Evolutionary conservation across 2,329 filamentous ascomycete species (phyloP), one percentile per base, ranked within the genome.

Genomic region (Lachnellula subtilissima): DNA sequence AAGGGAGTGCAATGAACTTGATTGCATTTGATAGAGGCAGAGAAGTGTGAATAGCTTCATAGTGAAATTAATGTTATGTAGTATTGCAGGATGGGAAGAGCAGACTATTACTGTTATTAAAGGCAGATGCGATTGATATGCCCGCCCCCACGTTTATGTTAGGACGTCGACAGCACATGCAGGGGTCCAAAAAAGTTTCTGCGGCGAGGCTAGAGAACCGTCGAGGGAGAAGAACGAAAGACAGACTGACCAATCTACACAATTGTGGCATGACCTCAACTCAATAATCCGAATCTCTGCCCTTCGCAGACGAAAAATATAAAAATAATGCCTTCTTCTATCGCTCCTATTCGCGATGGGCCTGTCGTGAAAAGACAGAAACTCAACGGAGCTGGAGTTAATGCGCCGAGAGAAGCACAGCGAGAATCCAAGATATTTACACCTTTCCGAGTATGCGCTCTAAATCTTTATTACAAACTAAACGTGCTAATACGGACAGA

Each of bases 381-480:
- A 75, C 75, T 84, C 56, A 73, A 77, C 59, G 67, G 69, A 55
- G 66, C 70, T 59, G 67, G 69, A 55, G 66, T 70, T 54, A 74
- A 73, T 58, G 63, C 69, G 67, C 72, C 54, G 51, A 72, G 66
- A 63, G 73, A 46, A 67, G 77, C 62, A 60, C 72, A 62, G 59
- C 75, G 76, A 67, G 80, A 81, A 54, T 95, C 92, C 11, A 84
- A 85, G 69, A 91, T 97, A 64, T 97, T 99, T 77, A 89, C 92
- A 66, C 93, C 94, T 1, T 97, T 93, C 75, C 79, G 94, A 72
- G 91, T 95, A 85, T 63, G 86, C 73, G 6, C 39, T 40, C 8
- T 39, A n/a, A 22, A 17, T 2, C 22, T 25, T 14, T 37, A 42
- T 32, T 9, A 2, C 17, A 19, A 22, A 9, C 5, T 9, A 53